Evolutionary conservation across 352 stramenopile species (phyloP).

Genomic region (Ochromonadaceae sp.): DNA sequence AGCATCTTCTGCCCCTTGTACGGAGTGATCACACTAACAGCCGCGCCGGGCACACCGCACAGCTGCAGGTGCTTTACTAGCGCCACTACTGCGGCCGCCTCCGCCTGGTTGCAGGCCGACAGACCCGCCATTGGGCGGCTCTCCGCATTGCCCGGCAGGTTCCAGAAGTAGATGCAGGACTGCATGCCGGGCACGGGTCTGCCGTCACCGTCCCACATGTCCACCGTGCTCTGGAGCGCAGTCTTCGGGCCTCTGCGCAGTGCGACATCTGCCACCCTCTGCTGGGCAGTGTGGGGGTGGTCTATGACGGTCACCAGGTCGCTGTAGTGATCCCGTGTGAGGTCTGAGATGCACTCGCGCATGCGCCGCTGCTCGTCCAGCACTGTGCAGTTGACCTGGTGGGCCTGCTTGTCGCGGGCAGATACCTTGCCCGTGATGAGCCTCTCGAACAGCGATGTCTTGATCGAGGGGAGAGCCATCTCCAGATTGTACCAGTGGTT

Average conservation of each 20-base stretch:
- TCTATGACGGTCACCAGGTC: background rate
- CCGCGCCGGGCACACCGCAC: background rate
- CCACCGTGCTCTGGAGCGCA: background rate
- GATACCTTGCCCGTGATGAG: background rate
- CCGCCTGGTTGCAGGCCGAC: slow-evolving; percentile 12
- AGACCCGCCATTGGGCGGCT: background rate
- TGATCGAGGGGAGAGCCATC: background rate
- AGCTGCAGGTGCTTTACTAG: background rate
- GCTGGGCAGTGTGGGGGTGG: background rate
- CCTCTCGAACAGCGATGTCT: slow-evolving; percentile 7
- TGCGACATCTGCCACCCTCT: background rate
- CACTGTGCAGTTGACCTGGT: background rate
- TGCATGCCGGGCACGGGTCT: background rate
- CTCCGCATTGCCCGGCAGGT: background rate
- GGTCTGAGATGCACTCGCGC: background rate
- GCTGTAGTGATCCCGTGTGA: background rate
- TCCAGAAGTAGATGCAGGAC: background rate
- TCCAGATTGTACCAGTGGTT: slow-evolving; percentile 13
- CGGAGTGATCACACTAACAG: slow-evolving; percentile 9
- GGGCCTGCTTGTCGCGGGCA: background rate
- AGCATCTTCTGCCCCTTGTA: slow-evolving; percentile 5
- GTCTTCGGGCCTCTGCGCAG: no score
- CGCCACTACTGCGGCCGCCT: background rate
- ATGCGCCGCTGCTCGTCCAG: slow-evolving; percentile 11
- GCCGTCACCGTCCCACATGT: background rate